phyloP scores from a whole-genome alignment of 495 filamentous ascomycete species.

The Bacidia rubella region DNA sequence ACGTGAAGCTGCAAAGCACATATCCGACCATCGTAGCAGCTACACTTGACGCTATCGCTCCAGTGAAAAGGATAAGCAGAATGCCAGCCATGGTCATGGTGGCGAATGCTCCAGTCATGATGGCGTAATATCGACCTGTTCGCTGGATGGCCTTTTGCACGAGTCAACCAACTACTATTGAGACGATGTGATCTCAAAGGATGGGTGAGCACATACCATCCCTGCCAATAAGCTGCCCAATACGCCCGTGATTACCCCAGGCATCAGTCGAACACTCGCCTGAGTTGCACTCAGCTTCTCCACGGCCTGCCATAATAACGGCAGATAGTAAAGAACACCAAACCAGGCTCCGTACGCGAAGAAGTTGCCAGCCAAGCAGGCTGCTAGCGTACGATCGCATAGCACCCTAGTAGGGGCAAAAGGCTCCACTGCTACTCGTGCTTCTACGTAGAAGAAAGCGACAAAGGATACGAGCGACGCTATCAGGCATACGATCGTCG shows the following conservation, averaged over 20 bases:
- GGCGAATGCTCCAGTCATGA: background rate
- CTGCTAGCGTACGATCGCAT: background rate
- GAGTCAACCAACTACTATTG: background rate
- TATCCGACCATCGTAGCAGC: background rate
- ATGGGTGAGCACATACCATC: background rate
- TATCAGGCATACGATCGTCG: background rate
- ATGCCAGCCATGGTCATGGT: background rate
- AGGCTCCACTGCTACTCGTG: background rate
- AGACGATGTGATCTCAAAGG: background rate
- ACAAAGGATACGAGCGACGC: background rate
- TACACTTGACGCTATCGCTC: conserved; percentile 14
- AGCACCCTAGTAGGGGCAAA: conserved; percentile 3
- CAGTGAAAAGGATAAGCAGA: conserved; percentile 8
- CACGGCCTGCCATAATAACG: conserved; percentile 4
- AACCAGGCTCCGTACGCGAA: conserved; percentile 1
- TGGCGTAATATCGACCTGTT: background rate
- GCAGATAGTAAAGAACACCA: conserved; percentile 1
- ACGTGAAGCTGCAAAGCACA: background rate
- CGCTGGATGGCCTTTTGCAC: background rate
- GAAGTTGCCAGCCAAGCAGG: conserved; percentile 3
- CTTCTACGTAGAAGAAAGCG: conserved; percentile 1
- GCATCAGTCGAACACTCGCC: background rate
- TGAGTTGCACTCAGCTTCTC: conserved; percentile 1
- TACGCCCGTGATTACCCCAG: background rate
- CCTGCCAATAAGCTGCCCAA: conserved; percentile 3